These are phyloP conservation scores for Aspergillus cristatus DNA, from an alignment of 495 filamentous ascomycete species.

Conservation along the genomic window DNA sequence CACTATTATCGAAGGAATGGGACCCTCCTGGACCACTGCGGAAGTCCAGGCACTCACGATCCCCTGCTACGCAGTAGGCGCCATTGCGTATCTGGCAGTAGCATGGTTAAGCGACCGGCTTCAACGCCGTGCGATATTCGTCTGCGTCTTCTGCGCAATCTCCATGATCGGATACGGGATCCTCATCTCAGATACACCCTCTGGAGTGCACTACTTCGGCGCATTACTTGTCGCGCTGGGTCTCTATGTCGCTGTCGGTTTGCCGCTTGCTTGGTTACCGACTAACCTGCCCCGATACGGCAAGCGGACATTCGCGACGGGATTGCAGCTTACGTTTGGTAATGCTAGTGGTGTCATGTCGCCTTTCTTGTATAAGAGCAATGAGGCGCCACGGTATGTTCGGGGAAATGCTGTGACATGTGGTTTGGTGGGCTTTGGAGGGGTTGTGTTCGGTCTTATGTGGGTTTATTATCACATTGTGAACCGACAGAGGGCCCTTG, in stretches of 20 bases:
- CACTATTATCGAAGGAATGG: conserved; percentile 65
- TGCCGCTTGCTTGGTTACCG: conserved; percentile 61
- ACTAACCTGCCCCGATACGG: conserved; percentile 56
- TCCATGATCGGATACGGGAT: conserved; percentile 62
- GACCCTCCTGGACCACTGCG: conserved; percentile 45
- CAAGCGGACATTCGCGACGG: conserved; percentile 61
- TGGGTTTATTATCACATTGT: conserved; percentile 44
- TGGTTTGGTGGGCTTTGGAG: conserved; percentile 29
- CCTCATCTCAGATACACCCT: conserved; percentile 46
- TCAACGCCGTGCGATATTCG: conserved; percentile 53
- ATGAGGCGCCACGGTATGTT: conserved; percentile 33
- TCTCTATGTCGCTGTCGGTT: conserved; percentile 58
- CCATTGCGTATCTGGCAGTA: conserved; percentile 51
- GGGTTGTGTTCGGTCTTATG: conserved; percentile 40
- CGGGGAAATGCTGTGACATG: conserved; percentile 41
- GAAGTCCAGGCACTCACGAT: conserved; percentile 69
- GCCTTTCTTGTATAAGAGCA: conserved; percentile 42
- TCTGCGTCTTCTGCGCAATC: conserved; percentile 45
- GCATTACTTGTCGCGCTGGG: conserved; percentile 64
- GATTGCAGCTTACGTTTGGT: conserved; percentile 57
- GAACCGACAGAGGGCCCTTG: conserved; percentile 47
- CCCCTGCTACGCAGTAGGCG: conserved; percentile 64
- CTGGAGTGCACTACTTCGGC: conserved; percentile 61
- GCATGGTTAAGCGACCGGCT: conserved; percentile 53
- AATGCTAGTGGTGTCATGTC: conserved; percentile 63